These are phyloP conservation scores for Grigorovia humatica DNA, from an alignment of 805 yeast species.

Conservation along the genomic window DNA sequence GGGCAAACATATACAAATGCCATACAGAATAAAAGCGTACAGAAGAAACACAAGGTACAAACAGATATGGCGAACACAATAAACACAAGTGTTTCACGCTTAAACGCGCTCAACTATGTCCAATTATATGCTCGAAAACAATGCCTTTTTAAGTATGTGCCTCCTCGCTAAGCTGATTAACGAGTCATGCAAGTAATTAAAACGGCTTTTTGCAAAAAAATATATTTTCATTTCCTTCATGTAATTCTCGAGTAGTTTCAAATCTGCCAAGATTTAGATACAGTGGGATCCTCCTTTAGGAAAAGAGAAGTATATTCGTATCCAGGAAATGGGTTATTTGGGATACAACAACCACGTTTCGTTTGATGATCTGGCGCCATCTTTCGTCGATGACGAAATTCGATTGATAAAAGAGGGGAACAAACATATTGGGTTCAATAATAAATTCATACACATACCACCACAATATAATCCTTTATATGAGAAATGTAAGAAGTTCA, in stretches of 20 bases:
- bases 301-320: not conserved
- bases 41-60: no score
- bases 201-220: no score
- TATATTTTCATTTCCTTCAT: not conserved
- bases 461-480: constrained; percentile 25
- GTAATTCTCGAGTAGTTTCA: not conserved
- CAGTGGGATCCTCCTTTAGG: no score
- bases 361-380: constrained; percentile 26
- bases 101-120: no score
- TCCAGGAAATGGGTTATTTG: not conserved
- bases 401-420: constrained; percentile 12
- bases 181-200: not conserved
- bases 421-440: constrained; percentile 15
- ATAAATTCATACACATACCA: constrained; percentile 22
- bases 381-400: constrained; percentile 21
- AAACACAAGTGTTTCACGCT: no score
- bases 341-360: constrained; percentile 22
- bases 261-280: not conserved
- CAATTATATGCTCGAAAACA: no score
- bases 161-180: no score
- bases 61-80: no score
- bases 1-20: no score
- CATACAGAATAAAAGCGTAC: no score
- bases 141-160: no score
- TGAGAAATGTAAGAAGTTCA: not conserved